Percentiles rank a stretch among this genome's conserved stretches.
Conservation (phyloP, 352 stramenopile species). For the Pelagophyceae sp. region DNA sequence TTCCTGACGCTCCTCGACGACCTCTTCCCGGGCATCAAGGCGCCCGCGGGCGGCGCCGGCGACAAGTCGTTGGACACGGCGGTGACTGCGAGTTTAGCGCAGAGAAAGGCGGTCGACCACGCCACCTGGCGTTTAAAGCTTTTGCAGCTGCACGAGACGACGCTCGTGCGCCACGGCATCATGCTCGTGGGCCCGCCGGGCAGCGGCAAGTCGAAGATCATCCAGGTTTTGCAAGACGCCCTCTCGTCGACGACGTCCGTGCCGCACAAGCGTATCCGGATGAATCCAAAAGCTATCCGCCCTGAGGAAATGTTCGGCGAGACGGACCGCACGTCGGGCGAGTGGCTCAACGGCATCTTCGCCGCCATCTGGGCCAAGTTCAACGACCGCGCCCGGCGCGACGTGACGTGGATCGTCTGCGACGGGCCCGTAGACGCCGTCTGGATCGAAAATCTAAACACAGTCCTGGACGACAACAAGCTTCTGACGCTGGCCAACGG, state of each 20-base stretch:
- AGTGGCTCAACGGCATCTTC: constrained; percentile 81
- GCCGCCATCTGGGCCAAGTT: constrained; percentile 64
- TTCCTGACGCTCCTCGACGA: constrained; percentile 74
- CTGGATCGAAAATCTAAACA: constrained; percentile 50
- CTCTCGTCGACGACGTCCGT: constrained; percentile 53
- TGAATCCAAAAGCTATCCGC: constrained; percentile 68
- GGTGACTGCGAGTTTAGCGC: constrained; percentile 40
- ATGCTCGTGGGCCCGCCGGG: constrained; percentile 83
- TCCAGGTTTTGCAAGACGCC: constrained; percentile 46
- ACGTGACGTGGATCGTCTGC: constrained; percentile 65
- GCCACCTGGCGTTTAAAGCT: constrained; percentile 65
- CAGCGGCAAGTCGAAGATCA: constrained; percentile 57
- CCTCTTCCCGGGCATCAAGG: constrained; percentile 69
- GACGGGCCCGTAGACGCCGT: constrained; percentile 40
- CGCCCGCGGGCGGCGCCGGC: constrained; percentile 45
- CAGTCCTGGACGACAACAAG: constrained; percentile 76
- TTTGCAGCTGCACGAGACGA: constrained; percentile 80
- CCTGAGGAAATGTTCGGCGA: constrained; percentile 91
- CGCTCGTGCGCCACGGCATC: constrained; percentile 78
- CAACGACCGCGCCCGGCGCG: constrained; percentile 60
- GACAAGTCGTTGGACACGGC: constrained; percentile 54
- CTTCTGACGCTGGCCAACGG: constrained; percentile 74
- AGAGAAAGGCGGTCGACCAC: constrained; percentile 52
- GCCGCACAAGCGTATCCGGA: constrained; percentile 55
- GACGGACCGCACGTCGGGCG: constrained; percentile 77